phyloP scores from a whole-genome alignment of 2,329 filamentous ascomycete genomes.

The Botrytis elliptica region DNA sequence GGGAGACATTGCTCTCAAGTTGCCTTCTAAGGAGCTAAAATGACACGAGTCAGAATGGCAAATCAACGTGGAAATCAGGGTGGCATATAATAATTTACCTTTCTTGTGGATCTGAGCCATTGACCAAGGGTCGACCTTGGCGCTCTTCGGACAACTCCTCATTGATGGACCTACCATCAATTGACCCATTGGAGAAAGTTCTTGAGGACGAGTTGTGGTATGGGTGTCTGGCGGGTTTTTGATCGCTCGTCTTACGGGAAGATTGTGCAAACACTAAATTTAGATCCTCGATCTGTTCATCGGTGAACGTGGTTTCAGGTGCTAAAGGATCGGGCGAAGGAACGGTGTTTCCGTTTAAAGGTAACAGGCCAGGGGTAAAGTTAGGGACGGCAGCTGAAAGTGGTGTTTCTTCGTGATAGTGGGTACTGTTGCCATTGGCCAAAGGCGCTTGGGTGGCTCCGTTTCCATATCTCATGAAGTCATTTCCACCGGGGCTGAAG shows the following conservation, averaged over 20 bases:
- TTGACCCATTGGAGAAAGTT: conserved; percentile 56
- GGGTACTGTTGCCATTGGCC: conserved; percentile 44
- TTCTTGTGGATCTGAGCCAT: conserved; percentile 42
- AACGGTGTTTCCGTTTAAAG: conserved; percentile 24
- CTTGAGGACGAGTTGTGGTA: conserved; percentile 45
- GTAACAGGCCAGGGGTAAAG: conserved; percentile 44
- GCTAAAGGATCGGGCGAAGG: conserved; percentile 33
- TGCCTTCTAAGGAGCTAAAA: conserved; percentile 34
- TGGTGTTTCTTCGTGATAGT: conserved; percentile 47
- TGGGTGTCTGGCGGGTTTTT: conserved; percentile 39
- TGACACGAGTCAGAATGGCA: neutral
- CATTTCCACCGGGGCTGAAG: conserved; percentile 38
- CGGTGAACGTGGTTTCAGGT: conserved; percentile 47
- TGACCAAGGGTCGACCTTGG: conserved; percentile 40
- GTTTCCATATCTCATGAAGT: conserved; percentile 33
- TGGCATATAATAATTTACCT: conserved; percentile 37
- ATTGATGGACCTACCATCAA: conserved; percentile 52
- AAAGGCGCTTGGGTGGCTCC: conserved; percentile 23
- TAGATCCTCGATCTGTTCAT: conserved; percentile 52
- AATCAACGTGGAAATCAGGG: neutral
- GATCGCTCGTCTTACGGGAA: conserved; percentile 42
- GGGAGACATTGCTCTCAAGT: conserved; percentile 30
- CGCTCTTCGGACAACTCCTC: conserved; percentile 46
- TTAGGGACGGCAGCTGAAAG: conserved; percentile 64
- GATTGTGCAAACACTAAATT: conserved; percentile 47